Evolutionary conservation across 225 moss, liverwort and hornwort genomes (phyloP), one percentile per base, ranked within the genome.

Genomic region (Marchantia polymorpha): DNA sequence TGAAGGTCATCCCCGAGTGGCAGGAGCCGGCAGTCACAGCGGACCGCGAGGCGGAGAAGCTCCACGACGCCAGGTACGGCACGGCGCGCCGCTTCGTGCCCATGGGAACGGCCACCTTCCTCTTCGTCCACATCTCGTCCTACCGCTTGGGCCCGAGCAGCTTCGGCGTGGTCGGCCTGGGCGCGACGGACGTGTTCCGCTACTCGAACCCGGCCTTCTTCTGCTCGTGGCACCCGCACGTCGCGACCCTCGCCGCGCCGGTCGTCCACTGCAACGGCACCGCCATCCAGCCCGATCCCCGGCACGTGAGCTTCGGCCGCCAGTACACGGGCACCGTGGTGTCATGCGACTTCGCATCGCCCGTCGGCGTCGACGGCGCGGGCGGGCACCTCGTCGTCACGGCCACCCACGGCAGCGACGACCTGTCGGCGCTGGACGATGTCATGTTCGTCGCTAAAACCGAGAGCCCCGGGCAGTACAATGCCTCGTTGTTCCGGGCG

Each of bases 41-140:
- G 10, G 78, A 78, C 78, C 68, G 78, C 68, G 78, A 64, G 10
- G 16, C 26, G 4, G 78, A 78, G 39, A 78, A 68, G 30, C 66
- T 78, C 16, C 12, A 78, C 51, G 78, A 78, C 66, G 23, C 14
- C 7, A 78, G 31, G 17, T 78, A 78, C 69, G 78, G 78, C 25
- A 30, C 67, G 49, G 30, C 78, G 17, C 64, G 78, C 31, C 64
- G 78, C 8, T 39, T 78, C 10, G 17, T 39, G 22, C 78, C 78
- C 0, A 31, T 78, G 78, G 86, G 86, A 10, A 78, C 53, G 9
- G 86, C 84, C 31, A 74, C 84, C 25, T 77, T 73, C 50, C 17
- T 79, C 19, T 87, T 87, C 64, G 84, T 83, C 11, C 77, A 87
- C 19, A 73, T 84, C 54, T 77, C 81, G 51, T 65, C 81, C 8